phyloP scores from a whole-genome alignment of 2,329 filamentous ascomycete species.

The Triangularia setosa region DNA sequence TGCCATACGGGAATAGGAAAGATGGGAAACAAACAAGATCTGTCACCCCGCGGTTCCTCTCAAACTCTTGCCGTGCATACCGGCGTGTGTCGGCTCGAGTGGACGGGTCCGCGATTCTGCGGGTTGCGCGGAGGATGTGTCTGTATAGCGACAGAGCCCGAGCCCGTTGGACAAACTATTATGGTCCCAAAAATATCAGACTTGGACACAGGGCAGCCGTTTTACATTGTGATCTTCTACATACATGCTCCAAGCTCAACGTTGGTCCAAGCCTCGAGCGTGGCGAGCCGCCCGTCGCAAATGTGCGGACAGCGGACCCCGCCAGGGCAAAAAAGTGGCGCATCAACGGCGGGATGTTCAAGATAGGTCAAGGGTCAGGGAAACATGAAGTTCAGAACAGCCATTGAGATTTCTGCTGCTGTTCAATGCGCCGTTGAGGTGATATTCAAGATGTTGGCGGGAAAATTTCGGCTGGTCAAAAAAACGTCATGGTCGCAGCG shows the following conservation, averaged over 20 bases:
- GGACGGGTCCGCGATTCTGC: constrained; percentile 46
- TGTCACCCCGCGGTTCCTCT: constrained; percentile 52
- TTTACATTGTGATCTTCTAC: constrained; percentile 21
- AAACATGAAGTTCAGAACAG: not conserved
- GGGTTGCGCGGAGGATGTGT: constrained; percentile 52
- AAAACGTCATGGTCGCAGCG: not conserved
- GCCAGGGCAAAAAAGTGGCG: constrained; percentile 20
- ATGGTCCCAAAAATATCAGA: not conserved
- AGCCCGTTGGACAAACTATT: constrained; percentile 56
- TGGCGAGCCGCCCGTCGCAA: constrained; percentile 32
- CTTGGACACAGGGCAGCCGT: not conserved
- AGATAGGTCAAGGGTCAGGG: not conserved
- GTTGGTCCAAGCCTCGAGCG: constrained; percentile 39
- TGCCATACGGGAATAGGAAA: not conserved
- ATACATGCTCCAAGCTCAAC: constrained; percentile 57
- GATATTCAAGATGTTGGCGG: not conserved
- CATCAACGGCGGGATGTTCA: constrained; percentile 14
- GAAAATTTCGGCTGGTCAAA: not conserved
- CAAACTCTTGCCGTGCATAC: constrained; percentile 59
- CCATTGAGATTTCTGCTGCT: not conserved
- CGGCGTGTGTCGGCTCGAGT: constrained; percentile 53
- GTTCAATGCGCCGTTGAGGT: not conserved
- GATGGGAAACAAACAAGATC: constrained; percentile 47
- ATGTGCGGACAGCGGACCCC: constrained; percentile 32
- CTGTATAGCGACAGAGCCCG: constrained; percentile 56